Evolutionary conservation across 208 protist species (phyloP).

Genomic region (Leishmania major): DNA sequence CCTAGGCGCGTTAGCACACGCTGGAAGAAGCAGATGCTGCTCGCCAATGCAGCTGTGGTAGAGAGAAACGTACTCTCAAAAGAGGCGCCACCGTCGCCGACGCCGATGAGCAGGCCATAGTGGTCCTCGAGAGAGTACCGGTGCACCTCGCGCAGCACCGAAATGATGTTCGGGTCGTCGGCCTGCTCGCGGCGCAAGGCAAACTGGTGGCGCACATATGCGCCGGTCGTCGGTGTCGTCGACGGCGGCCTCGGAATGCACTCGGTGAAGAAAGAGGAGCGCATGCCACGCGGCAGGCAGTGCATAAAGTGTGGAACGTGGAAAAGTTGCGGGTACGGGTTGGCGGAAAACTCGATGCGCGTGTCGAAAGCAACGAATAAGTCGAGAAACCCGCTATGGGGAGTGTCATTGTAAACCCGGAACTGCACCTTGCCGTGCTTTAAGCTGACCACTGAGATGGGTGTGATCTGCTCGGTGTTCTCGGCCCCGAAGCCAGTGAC

Average conservation of each 20-base stretch:
- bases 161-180: constrained; percentile 52
- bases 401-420: constrained; percentile 72
- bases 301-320: constrained; percentile 70
- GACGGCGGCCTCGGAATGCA: constrained; percentile 71
- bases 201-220: constrained; percentile 79
- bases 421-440: constrained; percentile 83
- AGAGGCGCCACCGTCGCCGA: constrained; percentile 58
- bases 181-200: constrained; percentile 46
- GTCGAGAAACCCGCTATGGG: constrained; percentile 71
- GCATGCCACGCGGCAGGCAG: constrained; percentile 64
- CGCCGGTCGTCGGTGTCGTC: constrained; percentile 50
- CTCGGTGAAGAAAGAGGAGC: constrained; percentile 55
- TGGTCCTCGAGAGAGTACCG: constrained; percentile 89
- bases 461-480: constrained; percentile 32
- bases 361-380: constrained; percentile 71
- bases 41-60: constrained; percentile 73
- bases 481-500: constrained; percentile 30
- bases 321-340: constrained; percentile 52
- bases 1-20: constrained; percentile 75
- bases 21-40: constrained; percentile 82
- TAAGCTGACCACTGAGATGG: constrained; percentile 38
- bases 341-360: constrained; percentile 66
- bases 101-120: constrained; percentile 68
- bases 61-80: constrained; percentile 82
- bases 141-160: constrained; percentile 80